phyloP scores from a whole-genome alignment of 2,329 filamentous ascomycete species.

The Rutstroemia sp. region DNA sequence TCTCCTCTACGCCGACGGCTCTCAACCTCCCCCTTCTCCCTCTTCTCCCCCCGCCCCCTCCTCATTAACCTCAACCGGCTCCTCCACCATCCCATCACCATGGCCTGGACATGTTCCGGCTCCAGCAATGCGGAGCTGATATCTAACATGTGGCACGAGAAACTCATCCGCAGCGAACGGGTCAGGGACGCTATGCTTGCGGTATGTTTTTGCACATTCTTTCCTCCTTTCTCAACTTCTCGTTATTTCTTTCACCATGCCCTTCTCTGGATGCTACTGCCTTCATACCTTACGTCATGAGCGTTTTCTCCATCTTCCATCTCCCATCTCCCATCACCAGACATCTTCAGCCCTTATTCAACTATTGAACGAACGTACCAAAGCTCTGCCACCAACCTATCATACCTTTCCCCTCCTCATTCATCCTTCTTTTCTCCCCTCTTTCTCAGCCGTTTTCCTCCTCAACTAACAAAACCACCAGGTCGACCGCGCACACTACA shows the following conservation, averaged over 20 bases:
- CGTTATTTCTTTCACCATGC: not conserved
- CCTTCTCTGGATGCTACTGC: not conserved
- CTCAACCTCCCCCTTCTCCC: too few relatives aligned
- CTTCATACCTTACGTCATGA: not conserved
- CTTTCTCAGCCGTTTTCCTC: not conserved
- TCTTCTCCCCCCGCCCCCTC: too few relatives aligned
- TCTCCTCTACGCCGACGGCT: too few relatives aligned
- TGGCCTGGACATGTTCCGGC: slow-evolving; percentile 89
- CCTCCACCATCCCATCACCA: slow-evolving; percentile 33
- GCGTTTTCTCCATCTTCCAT: not conserved
- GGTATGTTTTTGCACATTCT: slow-evolving; percentile 35
- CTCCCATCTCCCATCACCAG: not conserved
- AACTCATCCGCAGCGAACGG: slow-evolving; percentile 62
- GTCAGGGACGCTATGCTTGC: slow-evolving; percentile 76
- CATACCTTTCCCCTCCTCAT: not conserved
- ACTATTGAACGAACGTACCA: too few relatives aligned
- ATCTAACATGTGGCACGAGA: slow-evolving; percentile 65
- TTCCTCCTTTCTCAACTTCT: not conserved
- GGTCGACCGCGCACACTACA: slow-evolving; percentile 86
- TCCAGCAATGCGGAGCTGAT: slow-evolving; percentile 67
- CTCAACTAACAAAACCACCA: slow-evolving; percentile 28
- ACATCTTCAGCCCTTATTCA: too few relatives aligned
- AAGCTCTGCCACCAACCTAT: too few relatives aligned
- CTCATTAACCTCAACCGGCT: too few relatives aligned
- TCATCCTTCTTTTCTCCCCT: not conserved